phyloP scores from a whole-genome alignment of 441 rosid species.

The Gossypium aridum region DNA sequence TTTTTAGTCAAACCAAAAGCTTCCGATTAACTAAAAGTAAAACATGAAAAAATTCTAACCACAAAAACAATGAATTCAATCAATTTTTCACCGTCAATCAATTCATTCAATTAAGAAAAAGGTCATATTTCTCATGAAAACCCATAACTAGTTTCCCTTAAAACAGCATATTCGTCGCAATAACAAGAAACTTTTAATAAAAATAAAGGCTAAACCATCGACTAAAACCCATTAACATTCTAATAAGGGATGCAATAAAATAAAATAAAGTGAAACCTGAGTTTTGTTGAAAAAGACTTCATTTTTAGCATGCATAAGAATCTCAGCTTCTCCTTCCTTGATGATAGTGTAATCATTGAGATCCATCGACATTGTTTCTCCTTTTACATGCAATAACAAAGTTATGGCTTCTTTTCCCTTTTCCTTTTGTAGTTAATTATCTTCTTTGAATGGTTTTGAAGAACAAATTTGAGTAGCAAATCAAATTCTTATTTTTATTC shows the following conservation, averaged over 20 bases:
- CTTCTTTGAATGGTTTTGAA: neutral
- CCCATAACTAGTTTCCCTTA: neutral
- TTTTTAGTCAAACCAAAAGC: neutral
- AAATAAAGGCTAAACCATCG: neutral
- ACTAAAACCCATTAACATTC: neutral
- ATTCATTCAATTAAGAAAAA: neutral
- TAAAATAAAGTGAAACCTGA: slow-evolving; percentile 49
- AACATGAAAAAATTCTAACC: neutral
- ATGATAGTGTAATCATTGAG: slow-evolving; percentile 62
- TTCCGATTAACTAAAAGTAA: neutral
- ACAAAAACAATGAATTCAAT: neutral
- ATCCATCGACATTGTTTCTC: slow-evolving; percentile 38
- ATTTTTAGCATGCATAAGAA: slow-evolving; percentile 87
- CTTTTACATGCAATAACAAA: slow-evolving; percentile 16
- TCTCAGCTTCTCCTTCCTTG: slow-evolving; percentile 96
- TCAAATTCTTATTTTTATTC: too few relatives aligned
- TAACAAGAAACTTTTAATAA: neutral
- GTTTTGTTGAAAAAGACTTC: slow-evolving; percentile 94
- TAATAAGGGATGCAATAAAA: neutral
- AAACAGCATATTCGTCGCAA: neutral
- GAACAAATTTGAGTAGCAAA: neutral
- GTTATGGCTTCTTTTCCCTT: neutral
- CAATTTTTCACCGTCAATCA: neutral
- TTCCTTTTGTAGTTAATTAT: neutral
- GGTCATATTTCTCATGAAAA: neutral